Evolutionary conservation across 2,329 filamentous ascomycete genomes (phyloP), one percentile per base, ranked within the genome.

Genomic region (Diaporthe vaccinii): DNA sequence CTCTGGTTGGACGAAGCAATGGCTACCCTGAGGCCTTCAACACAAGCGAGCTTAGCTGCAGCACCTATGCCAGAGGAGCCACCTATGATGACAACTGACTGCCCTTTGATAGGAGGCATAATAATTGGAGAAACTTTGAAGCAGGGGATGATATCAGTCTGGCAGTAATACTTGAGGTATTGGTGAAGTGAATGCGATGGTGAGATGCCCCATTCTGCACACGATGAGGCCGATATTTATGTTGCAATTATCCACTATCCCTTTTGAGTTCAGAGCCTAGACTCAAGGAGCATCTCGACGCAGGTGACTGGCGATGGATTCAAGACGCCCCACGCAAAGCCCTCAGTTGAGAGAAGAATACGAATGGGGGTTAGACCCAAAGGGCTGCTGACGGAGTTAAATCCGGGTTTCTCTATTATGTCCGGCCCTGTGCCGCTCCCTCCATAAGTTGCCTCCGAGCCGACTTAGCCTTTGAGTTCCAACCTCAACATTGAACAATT

Each of bases 21-120:
- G 28, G 55, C 69, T 4, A 76, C 73, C 8, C 59, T 70, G 39
- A 75, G 34, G 31, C 69, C 74, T 31, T 72, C 73, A 34, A 44
- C 34, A 28, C 59, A 59, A 31, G 74, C 75, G 6, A 75, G 73
- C n/a, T 74, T 72, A 12, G 75, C 75, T 20, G 71, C 74, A 25
- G 72, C 68, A 20, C 74, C 75, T 36, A 76, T 76, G 7, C 75
- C 75, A 14, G 75, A 75, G 28, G 75, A 72, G 34, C 74, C 72
- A 34, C 74, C 74, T 20, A 76, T 71, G 17, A 76, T n/a, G 36
- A 75, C 31, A 10, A 76, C 55, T 6, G 49, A 61, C 36, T 74
- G 70, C 2, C 58, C 72, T 46, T 58, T 74, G 28, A 76, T 74
- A 31, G 74, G 31, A 68, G 74, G 72, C 73, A 75, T 75, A 12